These are phyloP conservation scores for Blastomyces emzantsi DNA, from an alignment of 2,329 filamentous ascomycete species.

Conservation along the genomic window DNA sequence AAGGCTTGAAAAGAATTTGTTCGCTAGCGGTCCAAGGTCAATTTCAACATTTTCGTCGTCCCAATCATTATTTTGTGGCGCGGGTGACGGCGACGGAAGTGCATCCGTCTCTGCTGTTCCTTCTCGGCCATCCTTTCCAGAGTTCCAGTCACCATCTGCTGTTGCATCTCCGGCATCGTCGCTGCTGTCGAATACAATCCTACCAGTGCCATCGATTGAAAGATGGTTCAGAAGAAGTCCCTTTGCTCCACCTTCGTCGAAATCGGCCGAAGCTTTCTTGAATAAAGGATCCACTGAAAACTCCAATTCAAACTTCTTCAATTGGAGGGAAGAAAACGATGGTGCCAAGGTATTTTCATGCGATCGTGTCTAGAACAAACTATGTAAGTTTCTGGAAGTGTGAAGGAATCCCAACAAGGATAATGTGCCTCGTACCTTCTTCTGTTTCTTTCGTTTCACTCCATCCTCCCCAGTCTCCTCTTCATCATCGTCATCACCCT, in stretches of 20 bases:
- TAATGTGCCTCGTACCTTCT: conserved; percentile 51
- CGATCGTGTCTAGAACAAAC: conserved; percentile 52
- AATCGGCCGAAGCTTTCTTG: conserved; percentile 97
- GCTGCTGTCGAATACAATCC: conserved; percentile 97
- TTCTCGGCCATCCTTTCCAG: conserved; percentile 27
- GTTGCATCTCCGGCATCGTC: conserved; percentile 61
- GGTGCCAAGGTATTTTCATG: conserved; percentile 90
- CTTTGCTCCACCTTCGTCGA: conserved; percentile 95
- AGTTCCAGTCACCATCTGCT: conserved; percentile 26
- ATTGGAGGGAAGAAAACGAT: conserved; percentile 75
- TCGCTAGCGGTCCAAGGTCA: conserved; percentile 64
- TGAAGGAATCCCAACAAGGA: not conserved
- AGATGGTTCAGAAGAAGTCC: conserved; percentile 90
- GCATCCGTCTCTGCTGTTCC: conserved; percentile 41
- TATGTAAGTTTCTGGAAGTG: conserved; percentile 15
- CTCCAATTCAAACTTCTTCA: conserved; percentile 97
- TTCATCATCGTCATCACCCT: conserved; percentile 54
- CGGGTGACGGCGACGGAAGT: conserved; percentile 22
- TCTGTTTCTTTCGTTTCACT: conserved; percentile 48
- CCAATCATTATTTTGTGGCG: conserved; percentile 29
- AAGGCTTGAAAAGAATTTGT: conserved; percentile 79
- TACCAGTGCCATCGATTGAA: conserved; percentile 83
- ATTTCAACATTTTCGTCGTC: conserved; percentile 58
- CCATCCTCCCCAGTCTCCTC: conserved; percentile 40
- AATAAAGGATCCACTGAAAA: conserved; percentile 97